These are phyloP conservation scores for Bipolaris zeicola DNA, from an alignment of 2,329 filamentous ascomycete genomes.

Conservation along the genomic window DNA sequence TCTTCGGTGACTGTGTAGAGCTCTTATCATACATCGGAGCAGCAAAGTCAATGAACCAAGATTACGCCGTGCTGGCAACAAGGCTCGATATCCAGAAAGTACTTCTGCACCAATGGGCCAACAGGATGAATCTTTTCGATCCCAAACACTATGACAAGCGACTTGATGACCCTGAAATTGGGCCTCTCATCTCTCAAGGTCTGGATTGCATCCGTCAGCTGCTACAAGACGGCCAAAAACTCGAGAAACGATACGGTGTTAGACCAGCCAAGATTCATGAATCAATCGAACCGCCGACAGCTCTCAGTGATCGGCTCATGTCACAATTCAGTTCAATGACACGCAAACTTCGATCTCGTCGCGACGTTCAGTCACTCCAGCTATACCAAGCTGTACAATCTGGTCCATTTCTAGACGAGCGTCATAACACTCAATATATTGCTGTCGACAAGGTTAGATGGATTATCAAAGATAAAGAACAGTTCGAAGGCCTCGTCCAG, in stretches of 20 bases:
- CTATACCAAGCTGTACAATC: no score
- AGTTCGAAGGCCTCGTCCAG: not conserved
- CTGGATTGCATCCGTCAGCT: not conserved
- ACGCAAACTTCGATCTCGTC: not conserved
- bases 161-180: not conserved
- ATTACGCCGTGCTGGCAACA: not conserved
- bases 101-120: not conserved
- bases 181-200: not conserved
- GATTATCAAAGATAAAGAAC: constrained; percentile 4
- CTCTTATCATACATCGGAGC: not conserved
- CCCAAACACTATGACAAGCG: not conserved
- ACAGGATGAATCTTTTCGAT: not conserved
- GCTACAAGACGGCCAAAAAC: not conserved
- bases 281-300: no score
- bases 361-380: not conserved
- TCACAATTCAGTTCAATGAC: not conserved
- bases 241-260: not conserved
- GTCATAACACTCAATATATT: not conserved
- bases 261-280: not conserved
- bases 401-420: no score
- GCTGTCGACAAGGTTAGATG: not conserved
- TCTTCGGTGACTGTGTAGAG: not conserved
- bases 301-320: not conserved
- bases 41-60: not conserved
- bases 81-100: not conserved